These are phyloP conservation scores for Colletotrichum phormii DNA, from an alignment of 2,329 filamentous ascomycete species.

Conservation along the genomic window DNA sequence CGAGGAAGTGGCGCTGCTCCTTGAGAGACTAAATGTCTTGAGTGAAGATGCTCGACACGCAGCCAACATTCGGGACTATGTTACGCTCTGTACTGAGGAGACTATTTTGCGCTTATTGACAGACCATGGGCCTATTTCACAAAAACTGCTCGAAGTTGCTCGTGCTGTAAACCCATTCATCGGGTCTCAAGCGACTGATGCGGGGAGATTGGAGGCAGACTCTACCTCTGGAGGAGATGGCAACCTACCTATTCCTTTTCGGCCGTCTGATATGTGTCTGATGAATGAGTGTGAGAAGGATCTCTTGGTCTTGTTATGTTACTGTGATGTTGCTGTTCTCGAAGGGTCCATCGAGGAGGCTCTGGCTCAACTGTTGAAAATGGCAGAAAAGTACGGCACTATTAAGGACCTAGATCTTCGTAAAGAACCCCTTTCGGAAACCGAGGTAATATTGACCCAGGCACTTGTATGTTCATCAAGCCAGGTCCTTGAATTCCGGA, in stretches of 20 bases:
- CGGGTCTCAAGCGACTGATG: background rate
- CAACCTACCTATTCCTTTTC: slow-evolving; percentile 12
- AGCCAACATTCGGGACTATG: slow-evolving; percentile 35
- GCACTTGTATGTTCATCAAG: background rate
- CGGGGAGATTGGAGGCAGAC: background rate
- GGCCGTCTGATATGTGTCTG: slow-evolving; percentile 21
- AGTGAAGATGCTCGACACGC: slow-evolving; percentile 14
- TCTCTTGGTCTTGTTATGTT: slow-evolving; percentile 36
- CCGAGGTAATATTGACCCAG: slow-evolving; percentile 10
- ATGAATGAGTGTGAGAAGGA: slow-evolving; percentile 36
- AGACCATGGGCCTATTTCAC: background rate
- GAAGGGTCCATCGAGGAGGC: slow-evolving; percentile 25
- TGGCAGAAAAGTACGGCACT: slow-evolving; percentile 25
- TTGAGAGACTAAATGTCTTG: slow-evolving; percentile 1
- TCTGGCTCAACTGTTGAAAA: slow-evolving; percentile 21
- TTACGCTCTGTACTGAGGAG: slow-evolving; percentile 25
- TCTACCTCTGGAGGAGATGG: background rate
- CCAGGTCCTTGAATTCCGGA: background rate
- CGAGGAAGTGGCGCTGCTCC: background rate
- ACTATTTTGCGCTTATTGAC: slow-evolving; percentile 20
- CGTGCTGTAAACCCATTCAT: slow-evolving; percentile 36
- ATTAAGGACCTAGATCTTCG: slow-evolving; percentile 36
- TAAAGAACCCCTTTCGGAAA: slow-evolving; percentile 36
- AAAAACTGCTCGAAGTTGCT: slow-evolving; percentile 23
- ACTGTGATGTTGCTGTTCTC: slow-evolving; percentile 27